Conservation (phyloP, 2,329 filamentous ascomycete species). For the Venturia aucupariae region DNA sequence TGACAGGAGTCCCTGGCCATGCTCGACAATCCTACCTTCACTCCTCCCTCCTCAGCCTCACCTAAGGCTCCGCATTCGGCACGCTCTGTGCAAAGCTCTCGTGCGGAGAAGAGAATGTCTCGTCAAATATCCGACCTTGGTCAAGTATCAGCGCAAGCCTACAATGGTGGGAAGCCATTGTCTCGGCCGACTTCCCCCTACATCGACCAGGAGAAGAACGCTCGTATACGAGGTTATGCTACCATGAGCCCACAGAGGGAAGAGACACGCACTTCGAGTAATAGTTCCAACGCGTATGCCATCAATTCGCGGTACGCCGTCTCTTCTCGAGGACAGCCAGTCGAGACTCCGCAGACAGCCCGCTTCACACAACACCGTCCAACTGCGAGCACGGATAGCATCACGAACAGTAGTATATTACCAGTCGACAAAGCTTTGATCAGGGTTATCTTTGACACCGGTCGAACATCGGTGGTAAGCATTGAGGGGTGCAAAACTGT, state of each 20-base stretch:
- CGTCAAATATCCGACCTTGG: slow-evolving; percentile 37
- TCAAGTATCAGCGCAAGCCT: slow-evolving; percentile 28
- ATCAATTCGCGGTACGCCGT: slow-evolving; percentile 13
- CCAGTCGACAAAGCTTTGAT: slow-evolving; percentile 84
- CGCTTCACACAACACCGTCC: slow-evolving; percentile 62
- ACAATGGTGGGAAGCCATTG: slow-evolving; percentile 37
- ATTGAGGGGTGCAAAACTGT: slow-evolving; percentile 85
- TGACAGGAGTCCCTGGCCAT: slow-evolving; percentile 71
- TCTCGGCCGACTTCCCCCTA: slow-evolving; percentile 66
- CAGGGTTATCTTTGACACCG: slow-evolving; percentile 83
- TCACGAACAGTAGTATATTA: slow-evolving; percentile 65
- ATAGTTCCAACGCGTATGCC: neutral
- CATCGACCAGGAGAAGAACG: slow-evolving; percentile 49
- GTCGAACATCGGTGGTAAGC: slow-evolving; percentile 86
- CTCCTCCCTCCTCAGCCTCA: slow-evolving; percentile 54
- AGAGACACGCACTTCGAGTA: slow-evolving; percentile 45
- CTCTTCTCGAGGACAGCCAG: slow-evolving; percentile 19
- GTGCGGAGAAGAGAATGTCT: slow-evolving; percentile 39
- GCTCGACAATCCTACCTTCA: slow-evolving; percentile 58
- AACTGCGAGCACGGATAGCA: slow-evolving; percentile 74
- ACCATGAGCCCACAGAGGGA: slow-evolving; percentile 51
- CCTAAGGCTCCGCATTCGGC: slow-evolving; percentile 52
- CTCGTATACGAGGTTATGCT: slow-evolving; percentile 37
- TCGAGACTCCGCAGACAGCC: slow-evolving; percentile 53
- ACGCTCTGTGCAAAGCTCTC: slow-evolving; percentile 36